Conservation (phyloP, 345 rosid species). For the Abelmoschus esculentus region DNA sequence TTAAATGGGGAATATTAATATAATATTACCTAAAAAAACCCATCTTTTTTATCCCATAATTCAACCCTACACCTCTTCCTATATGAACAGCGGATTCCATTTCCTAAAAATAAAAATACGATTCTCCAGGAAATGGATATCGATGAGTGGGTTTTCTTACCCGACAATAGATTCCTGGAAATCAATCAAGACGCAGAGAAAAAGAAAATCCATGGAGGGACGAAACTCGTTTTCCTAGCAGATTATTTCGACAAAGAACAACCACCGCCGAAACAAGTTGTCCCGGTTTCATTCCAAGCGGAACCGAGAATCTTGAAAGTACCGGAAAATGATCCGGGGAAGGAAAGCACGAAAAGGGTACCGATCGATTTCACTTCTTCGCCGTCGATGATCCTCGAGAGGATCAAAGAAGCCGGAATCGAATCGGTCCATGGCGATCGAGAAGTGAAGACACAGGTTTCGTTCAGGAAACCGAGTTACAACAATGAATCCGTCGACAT, state of each 20-base stretch:
- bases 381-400: constrained; percentile 27
- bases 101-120: background rate
- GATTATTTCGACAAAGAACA: constrained; percentile 47
- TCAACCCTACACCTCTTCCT: constrained; percentile 4
- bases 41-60: constrained; percentile 26
- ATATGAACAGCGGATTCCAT: constrained; percentile 9
- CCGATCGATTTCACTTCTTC: constrained; percentile 16
- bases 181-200: constrained; percentile 33
- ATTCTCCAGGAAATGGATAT: constrained; percentile 48
- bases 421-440: constrained; percentile 34
- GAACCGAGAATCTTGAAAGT: constrained; percentile 31
- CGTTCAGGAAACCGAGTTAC: constrained; percentile 70
- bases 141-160: constrained; percentile 90
- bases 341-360: constrained; percentile 1
- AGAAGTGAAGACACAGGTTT: constrained; percentile 66
- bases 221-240: constrained; percentile 37
- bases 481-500: constrained; percentile 92
- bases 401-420: constrained; percentile 21
- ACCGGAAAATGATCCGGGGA: too few species aligned
- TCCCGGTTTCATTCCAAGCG: constrained; percentile 56
- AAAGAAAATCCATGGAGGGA: constrained; percentile 17
- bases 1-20: too few species aligned
- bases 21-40: too few species aligned
- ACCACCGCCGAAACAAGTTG: constrained; percentile 29
- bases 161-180: constrained; percentile 39